These are phyloP conservation scores for Quaeritorhiza haematococci DNA, from an alignment of 371 early-diverging fungal species.

Conservation along the genomic window DNA sequence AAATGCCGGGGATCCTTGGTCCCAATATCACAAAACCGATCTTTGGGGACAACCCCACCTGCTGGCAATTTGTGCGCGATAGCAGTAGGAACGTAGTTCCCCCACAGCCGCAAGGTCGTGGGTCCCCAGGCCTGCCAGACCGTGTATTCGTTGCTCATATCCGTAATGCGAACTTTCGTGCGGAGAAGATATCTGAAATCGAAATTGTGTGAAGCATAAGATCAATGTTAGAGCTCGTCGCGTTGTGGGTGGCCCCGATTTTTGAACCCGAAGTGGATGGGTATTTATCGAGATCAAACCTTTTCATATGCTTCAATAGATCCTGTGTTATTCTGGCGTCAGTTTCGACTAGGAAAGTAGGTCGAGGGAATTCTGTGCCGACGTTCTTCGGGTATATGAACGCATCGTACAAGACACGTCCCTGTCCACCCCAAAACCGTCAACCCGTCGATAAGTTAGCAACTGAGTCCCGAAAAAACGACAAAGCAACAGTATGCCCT, in stretches of 20 bases:
- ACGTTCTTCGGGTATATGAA: slow-evolving; percentile 79
- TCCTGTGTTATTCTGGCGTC: slow-evolving; percentile 44
- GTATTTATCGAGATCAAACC: too few species aligned
- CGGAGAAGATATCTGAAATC: slow-evolving; percentile 75
- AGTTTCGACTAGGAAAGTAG: slow-evolving; percentile 65
- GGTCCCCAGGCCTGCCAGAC: slow-evolving; percentile 50
- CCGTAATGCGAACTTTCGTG: slow-evolving; percentile 61
- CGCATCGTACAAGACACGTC: slow-evolving; percentile 84
- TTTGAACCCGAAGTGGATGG: too few species aligned
- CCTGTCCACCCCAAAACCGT: slow-evolving; percentile 21
- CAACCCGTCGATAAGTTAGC: not conserved
- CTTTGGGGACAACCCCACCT: slow-evolving; percentile 22
- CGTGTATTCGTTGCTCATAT: slow-evolving; percentile 55
- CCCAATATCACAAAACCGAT: slow-evolving; percentile 31
- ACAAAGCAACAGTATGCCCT: too few species aligned
- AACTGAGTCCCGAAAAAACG: not conserved
- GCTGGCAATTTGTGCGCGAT: slow-evolving; percentile 14
- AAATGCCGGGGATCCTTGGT: slow-evolving; percentile 34
- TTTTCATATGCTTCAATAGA: slow-evolving; percentile 62
- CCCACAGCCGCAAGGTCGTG: slow-evolving; percentile 15
- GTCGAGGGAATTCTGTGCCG: slow-evolving; percentile 58
- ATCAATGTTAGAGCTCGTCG: too few species aligned
- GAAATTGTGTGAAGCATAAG: too few species aligned
- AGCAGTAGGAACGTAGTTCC: slow-evolving; percentile 10
- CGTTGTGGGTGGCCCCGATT: too few species aligned